phyloP scores from a whole-genome alignment of 2,329 filamentous ascomycete species.

The Talaromyces sp. region DNA sequence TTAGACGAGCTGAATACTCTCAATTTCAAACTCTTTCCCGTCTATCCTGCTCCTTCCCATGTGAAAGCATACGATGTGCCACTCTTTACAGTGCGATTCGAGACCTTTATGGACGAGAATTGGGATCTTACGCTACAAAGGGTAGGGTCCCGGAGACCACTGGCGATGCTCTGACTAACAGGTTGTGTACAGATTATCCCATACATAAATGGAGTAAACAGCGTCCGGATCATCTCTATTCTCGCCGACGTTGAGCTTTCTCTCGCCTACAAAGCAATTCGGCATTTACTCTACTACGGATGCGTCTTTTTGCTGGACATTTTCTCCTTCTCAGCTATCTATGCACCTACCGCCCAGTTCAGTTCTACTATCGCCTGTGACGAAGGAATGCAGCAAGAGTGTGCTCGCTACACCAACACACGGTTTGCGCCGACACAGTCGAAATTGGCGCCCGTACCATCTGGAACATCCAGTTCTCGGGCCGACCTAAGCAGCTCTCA shows the following conservation, averaged over 20 bases:
- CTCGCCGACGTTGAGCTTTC: constrained; percentile 81
- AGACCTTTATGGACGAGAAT: constrained; percentile 49
- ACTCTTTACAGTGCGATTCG: constrained; percentile 58
- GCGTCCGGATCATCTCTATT: constrained; percentile 79
- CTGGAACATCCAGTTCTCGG: background rate
- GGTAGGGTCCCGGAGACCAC: constrained; percentile 19
- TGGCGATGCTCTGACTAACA: background rate
- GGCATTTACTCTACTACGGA: constrained; percentile 89
- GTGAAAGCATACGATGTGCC: constrained; percentile 90
- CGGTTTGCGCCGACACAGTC: constrained; percentile 33
- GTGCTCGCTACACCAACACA: constrained; percentile 71
- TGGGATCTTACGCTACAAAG: constrained; percentile 52
- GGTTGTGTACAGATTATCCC: constrained; percentile 58
- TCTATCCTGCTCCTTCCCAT: constrained; percentile 67
- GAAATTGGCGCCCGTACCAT: constrained; percentile 4
- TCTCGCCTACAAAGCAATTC: constrained; percentile 77
- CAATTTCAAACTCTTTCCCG: constrained; percentile 92
- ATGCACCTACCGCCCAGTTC: constrained; percentile 75
- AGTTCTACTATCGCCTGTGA: constrained; percentile 70
- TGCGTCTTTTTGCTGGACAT: constrained; percentile 86
- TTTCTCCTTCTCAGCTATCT: constrained; percentile 90
- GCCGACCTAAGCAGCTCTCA: background rate
- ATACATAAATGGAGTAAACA: constrained; percentile 85
- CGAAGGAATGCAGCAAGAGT: constrained; percentile 76
- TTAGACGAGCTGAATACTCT: constrained; percentile 87